Evolutionary conservation across 495 filamentous ascomycete genomes (phyloP).

Genomic region (Aspergillus kassunensis): DNA sequence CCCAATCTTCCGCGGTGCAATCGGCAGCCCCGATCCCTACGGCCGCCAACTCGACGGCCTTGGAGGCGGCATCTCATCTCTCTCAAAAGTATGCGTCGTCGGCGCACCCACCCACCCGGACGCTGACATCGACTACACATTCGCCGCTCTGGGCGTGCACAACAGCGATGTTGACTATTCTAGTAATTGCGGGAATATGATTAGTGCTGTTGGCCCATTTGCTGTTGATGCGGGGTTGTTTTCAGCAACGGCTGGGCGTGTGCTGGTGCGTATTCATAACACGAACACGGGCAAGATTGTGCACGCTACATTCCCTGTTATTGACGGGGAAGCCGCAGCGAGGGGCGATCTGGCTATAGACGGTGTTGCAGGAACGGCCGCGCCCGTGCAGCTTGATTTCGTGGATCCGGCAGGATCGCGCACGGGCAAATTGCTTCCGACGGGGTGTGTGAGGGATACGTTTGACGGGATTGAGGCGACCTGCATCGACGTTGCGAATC

Average conservation of each 20-base stretch:
- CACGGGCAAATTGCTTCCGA: slow-evolving; percentile 63
- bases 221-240: slow-evolving; percentile 54
- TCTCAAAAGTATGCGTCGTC: slow-evolving; percentile 69
- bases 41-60: slow-evolving; percentile 69
- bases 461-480: slow-evolving; percentile 52
- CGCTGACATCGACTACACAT: slow-evolving; percentile 69
- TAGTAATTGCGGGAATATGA: slow-evolving; percentile 76
- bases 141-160: slow-evolving; percentile 62
- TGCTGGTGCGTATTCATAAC: slow-evolving; percentile 41
- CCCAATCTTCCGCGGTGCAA: slow-evolving; percentile 54
- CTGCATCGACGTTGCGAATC: slow-evolving; percentile 64
- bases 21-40: slow-evolving; percentile 67
- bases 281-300: slow-evolving; percentile 53
- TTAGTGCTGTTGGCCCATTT: slow-evolving; percentile 60
- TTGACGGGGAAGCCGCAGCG: slow-evolving; percentile 44
- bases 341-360: slow-evolving; percentile 60
- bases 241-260: not conserved
- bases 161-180: slow-evolving; percentile 57
- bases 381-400: slow-evolving; percentile 59
- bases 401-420: slow-evolving; percentile 62
- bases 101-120: slow-evolving; percentile 40
- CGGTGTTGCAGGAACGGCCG: slow-evolving; percentile 59
- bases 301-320: slow-evolving; percentile 45
- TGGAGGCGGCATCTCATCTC: slow-evolving; percentile 64
- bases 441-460: slow-evolving; percentile 51